Conservation (phyloP, 2,329 filamentous ascomycete genomes). For the Monosporascus sp. region DNA sequence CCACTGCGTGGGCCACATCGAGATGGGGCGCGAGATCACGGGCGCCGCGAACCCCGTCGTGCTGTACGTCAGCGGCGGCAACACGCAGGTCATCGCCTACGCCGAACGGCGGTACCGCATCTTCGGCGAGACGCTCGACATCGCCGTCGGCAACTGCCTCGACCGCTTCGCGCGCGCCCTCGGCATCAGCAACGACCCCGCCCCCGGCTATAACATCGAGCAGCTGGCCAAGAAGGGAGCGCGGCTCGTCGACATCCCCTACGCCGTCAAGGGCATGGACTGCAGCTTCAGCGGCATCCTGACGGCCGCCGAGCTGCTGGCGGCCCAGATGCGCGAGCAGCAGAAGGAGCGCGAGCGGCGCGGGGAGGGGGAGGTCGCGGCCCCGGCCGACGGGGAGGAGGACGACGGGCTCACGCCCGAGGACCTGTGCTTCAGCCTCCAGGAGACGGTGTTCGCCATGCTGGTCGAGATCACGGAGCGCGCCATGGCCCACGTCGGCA, state of each 20-base stretch:
- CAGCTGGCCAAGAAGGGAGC: slow-evolving; percentile 73
- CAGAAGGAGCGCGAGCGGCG: slow-evolving; percentile 15
- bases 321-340: slow-evolving; percentile 55
- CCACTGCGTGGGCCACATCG: slow-evolving; percentile 97
- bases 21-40: slow-evolving; percentile 95
- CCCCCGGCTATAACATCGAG: slow-evolving; percentile 97
- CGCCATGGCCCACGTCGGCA: slow-evolving; percentile 96
- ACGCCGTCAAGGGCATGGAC: slow-evolving; percentile 98
- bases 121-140: slow-evolving; percentile 95
- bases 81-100: slow-evolving; percentile 97
- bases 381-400: too few relatives aligned
- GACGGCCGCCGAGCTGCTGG: slow-evolving; percentile 74
- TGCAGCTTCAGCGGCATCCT: slow-evolving; percentile 93
- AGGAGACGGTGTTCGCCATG: slow-evolving; percentile 96
- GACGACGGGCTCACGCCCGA: slow-evolving; percentile 64
- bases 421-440: slow-evolving; percentile 88
- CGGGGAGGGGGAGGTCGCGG: slow-evolving; percentile 11
- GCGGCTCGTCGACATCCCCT: slow-evolving; percentile 76
- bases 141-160: slow-evolving; percentile 94
- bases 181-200: slow-evolving; percentile 89
- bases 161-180: slow-evolving; percentile 92
- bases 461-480: slow-evolving; percentile 97
- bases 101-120: slow-evolving; percentile 92
- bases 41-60: slow-evolving; percentile 89
- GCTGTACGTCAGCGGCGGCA: slow-evolving; percentile 90